Conservation (phyloP, 257 asterid genomes). For the Rubia yunnanensis region DNA sequence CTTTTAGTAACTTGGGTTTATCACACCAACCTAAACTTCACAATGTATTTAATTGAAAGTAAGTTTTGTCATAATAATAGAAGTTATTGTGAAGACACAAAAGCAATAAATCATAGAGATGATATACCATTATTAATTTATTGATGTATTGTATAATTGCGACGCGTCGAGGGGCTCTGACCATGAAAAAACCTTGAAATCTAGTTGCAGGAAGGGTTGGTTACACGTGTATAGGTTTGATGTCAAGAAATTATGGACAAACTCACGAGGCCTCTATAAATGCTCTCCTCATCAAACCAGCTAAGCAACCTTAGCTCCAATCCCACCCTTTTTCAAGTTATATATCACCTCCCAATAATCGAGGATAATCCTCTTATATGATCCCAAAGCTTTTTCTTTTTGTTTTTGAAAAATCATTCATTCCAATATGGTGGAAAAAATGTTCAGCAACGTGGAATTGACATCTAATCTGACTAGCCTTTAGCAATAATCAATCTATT, state of each 20-base stretch:
- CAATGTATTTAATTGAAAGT: not conserved
- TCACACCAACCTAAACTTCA: too few species aligned
- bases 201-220: not conserved
- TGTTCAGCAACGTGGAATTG: too few species aligned
- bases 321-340: not conserved
- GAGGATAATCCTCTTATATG: not conserved
- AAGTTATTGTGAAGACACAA: not conserved
- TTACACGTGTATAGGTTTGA: slow-evolving; percentile 4
- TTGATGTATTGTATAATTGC: not conserved
- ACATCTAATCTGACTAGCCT: too few species aligned
- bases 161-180: slow-evolving; percentile 5
- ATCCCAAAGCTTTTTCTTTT: not conserved
- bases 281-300: not conserved
- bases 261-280: not conserved
- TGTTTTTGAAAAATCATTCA: too few species aligned
- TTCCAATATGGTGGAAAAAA: too few species aligned
- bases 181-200: not conserved
- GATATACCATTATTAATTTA: not conserved
- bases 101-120: not conserved
- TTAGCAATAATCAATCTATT: too few species aligned
- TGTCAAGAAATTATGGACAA: not conserved
- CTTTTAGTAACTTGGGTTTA: too few species aligned
- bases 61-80: not conserved
- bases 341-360: not conserved
- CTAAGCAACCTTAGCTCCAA: too few species aligned